Evolutionary conservation across 768 basidiomycete species (phyloP).

Genomic region (Mycena epipterygia): DNA sequence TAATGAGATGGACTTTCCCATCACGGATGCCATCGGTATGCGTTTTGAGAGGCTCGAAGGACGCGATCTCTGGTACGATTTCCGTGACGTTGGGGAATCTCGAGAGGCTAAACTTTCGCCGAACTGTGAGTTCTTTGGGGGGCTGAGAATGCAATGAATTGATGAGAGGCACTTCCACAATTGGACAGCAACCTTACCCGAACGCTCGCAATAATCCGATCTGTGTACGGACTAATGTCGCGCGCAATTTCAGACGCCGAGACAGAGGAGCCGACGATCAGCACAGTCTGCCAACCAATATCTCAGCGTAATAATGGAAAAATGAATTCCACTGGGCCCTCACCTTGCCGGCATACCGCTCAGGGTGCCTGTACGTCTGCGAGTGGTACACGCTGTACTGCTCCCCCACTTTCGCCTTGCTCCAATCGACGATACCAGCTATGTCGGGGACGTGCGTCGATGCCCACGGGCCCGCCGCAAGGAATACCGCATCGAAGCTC

Average conservation of each 20-base stretch:
- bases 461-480: conserved; percentile 12
- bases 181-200: conserved; percentile 19
- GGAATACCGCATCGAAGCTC: conserved; percentile 22
- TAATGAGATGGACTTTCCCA: conserved; percentile 43
- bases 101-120: conserved; percentile 31
- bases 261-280: conserved; percentile 36
- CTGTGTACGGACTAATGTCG: conserved; percentile 34
- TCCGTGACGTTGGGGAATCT: conserved; percentile 37
- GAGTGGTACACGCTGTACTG: conserved; percentile 22
- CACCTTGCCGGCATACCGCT: conserved; percentile 33
- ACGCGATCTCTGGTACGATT: conserved; percentile 37
- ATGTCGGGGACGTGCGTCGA: conserved; percentile 26
- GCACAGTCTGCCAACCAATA: conserved; percentile 20
- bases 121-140: conserved; percentile 42
- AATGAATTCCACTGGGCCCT: background rate
- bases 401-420: conserved; percentile 23
- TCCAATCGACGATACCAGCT: conserved; percentile 28
- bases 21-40: conserved; percentile 38
- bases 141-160: conserved; percentile 32
- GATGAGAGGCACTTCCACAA: background rate
- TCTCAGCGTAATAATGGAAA: background rate
- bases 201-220: conserved; percentile 33
- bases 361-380: conserved; percentile 22
- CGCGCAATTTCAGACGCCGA: conserved; percentile 41
- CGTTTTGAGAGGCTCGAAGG: conserved; percentile 36